phyloP scores from a whole-genome alignment of 257 asterid species.

The Nicotiana otophora region DNA sequence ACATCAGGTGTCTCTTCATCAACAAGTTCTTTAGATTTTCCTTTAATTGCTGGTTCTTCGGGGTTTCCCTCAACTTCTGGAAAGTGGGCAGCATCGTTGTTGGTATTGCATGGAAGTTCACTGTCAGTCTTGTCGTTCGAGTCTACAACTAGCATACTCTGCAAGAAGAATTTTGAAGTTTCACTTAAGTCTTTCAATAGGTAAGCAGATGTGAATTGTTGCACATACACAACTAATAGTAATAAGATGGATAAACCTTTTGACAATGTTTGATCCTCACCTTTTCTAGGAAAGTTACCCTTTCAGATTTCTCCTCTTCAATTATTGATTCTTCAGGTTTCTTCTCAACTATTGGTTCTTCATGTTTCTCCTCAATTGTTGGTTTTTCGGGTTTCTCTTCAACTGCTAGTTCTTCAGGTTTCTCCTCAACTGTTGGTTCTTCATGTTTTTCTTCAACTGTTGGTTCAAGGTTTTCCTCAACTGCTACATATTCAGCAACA shows the following conservation, averaged over 20 bases:
- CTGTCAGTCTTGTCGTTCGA: slow-evolving; percentile 16
- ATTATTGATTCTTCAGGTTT: not conserved
- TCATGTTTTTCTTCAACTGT: not conserved
- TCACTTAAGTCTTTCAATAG: not conserved
- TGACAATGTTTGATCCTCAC: not conserved
- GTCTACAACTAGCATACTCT: not conserved
- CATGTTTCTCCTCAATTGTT: not conserved
- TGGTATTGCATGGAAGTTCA: not conserved
- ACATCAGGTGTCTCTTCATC: not conserved
- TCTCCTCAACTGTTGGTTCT: not conserved
- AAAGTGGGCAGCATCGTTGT: not conserved
- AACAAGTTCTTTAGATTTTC: not conserved
- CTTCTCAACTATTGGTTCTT: not conserved
- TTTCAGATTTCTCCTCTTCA: not conserved
- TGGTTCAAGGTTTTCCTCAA: not conserved
- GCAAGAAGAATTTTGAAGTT: not conserved
- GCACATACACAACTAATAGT: not conserved
- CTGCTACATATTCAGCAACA: not conserved
- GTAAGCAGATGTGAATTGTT: not conserved
- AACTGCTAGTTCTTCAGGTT: not conserved
- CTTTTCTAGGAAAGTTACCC: not conserved
- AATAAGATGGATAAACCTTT: not conserved
- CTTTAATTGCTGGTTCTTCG: not conserved
- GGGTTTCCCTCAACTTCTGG: not conserved
- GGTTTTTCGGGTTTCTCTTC: not conserved